Evolutionary conservation across 2,329 filamentous ascomycete genomes (phyloP).

Genomic region (Zalaria obscura): DNA sequence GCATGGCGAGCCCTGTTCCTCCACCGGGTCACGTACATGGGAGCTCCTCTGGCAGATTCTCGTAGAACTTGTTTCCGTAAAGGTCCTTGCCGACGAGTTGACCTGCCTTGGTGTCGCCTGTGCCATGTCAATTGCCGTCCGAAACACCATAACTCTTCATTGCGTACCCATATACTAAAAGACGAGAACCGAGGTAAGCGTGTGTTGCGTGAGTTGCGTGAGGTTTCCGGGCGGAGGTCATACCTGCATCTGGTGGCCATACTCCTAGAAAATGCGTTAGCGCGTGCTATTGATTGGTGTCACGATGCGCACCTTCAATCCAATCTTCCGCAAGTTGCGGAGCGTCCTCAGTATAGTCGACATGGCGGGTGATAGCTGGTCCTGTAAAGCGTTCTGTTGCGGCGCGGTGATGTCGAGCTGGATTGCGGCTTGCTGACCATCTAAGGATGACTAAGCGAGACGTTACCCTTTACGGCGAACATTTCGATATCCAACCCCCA

Average conservation of each 20-base stretch:
- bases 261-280: constrained; percentile 50
- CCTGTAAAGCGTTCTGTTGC: background rate
- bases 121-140: constrained; percentile 14
- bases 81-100: constrained; percentile 71
- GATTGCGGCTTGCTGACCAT: no score
- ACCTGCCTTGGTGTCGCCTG: constrained; percentile 94
- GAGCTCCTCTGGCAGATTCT: constrained; percentile 81
- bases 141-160: constrained; percentile 2
- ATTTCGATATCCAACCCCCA: background rate
- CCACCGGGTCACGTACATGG: constrained; percentile 48
- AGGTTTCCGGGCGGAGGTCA: constrained; percentile 25
- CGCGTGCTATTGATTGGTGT: background rate
- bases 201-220: constrained; percentile 11
- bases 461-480: background rate
- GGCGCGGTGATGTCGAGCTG: no score
- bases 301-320: constrained; percentile 55
- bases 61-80: constrained; percentile 95
- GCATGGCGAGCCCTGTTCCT: constrained; percentile 5
- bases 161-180: constrained; percentile 21
- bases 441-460: background rate
- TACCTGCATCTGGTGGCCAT: constrained; percentile 86
- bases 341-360: constrained; percentile 81
- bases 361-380: constrained; percentile 44
- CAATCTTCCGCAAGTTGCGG: constrained; percentile 74
- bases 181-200: constrained; percentile 8